Conservation (phyloP, 2,329 filamentous ascomycete species). For the Aspergillus chevalieri region DNA sequence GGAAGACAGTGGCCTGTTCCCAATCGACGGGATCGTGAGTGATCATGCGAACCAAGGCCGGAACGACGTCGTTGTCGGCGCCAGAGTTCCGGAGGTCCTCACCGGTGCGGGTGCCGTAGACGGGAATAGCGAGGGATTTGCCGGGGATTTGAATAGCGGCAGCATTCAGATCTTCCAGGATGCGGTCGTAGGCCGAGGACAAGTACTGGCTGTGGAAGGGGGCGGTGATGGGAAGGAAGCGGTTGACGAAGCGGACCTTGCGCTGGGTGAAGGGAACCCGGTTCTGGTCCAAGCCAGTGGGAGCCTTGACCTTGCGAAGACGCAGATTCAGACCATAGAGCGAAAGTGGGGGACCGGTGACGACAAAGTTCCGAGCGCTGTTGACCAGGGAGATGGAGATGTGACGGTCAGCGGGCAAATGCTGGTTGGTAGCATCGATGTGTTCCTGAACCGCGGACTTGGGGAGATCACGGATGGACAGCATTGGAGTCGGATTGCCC, state of each 20-base stretch:
- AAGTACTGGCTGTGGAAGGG: slow-evolving; percentile 98
- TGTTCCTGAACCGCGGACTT: slow-evolving; percentile 87
- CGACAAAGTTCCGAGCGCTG: slow-evolving; percentile 93
- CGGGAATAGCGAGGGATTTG: slow-evolving; percentile 69
- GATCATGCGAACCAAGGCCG: slow-evolving; percentile 82
- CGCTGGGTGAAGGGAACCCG: slow-evolving; percentile 90
- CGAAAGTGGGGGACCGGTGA: slow-evolving; percentile 91
- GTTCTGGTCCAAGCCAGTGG: slow-evolving; percentile 94
- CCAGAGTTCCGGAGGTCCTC: slow-evolving; percentile 69
- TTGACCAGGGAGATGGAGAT: slow-evolving; percentile 95
- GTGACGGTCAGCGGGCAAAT: slow-evolving; percentile 84
- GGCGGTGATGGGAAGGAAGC: slow-evolving; percentile 93
- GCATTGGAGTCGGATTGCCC: slow-evolving; percentile 92
- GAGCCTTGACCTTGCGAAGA: slow-evolving; percentile 91
- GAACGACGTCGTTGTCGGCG: slow-evolving; percentile 76
- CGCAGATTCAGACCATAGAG: slow-evolving; percentile 93
- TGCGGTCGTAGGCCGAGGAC: slow-evolving; percentile 69
- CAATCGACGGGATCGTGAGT: slow-evolving; percentile 91
- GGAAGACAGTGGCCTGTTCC: slow-evolving; percentile 91
- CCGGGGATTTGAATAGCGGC: slow-evolving; percentile 60
- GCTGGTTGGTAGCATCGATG: slow-evolving; percentile 94
- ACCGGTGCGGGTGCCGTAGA: slow-evolving; percentile 86
- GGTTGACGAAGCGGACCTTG: slow-evolving; percentile 93
- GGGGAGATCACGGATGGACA: slow-evolving; percentile 91
- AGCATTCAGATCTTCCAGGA: slow-evolving; percentile 81